These are phyloP conservation scores for Sanghuangporus sanghuang DNA, from an alignment of 1,284 basidiomycete species.

Conservation along the genomic window DNA sequence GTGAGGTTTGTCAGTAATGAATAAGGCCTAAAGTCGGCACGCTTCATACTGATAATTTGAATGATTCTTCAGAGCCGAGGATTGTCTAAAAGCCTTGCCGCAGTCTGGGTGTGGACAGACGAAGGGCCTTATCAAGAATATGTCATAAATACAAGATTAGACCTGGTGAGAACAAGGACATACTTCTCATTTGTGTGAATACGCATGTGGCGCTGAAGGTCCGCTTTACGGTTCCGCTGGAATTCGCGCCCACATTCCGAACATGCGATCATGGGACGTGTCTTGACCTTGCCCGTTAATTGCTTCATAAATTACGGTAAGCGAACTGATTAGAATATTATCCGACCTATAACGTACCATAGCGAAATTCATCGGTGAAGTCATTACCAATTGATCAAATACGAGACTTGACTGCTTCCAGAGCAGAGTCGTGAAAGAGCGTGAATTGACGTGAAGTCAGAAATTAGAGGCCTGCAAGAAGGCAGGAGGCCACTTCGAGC, in stretches of 20 bases:
- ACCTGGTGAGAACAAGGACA: background rate
- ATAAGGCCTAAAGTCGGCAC: background rate
- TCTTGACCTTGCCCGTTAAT: slow-evolving; percentile 10
- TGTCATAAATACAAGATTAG: background rate
- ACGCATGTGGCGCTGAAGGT: slow-evolving; percentile 17
- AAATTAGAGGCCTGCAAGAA: background rate
- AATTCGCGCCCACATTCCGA: slow-evolving; percentile 13
- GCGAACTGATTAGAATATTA: too few relatives aligned
- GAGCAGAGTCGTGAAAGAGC: slow-evolving; percentile 6
- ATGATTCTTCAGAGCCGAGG: slow-evolving; percentile 17
- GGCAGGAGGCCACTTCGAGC: background rate
- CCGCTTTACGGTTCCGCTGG: slow-evolving; percentile 14
- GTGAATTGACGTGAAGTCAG: slow-evolving; percentile 7
- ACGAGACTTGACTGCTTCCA: slow-evolving; percentile 4
- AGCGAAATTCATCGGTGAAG: background rate
- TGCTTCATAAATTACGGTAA: background rate
- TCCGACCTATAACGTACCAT: background rate
- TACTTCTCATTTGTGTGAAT: slow-evolving; percentile 19
- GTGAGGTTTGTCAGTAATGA: background rate
- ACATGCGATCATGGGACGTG: slow-evolving; percentile 12
- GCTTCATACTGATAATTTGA: slow-evolving; percentile 15
- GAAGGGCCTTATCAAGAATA: slow-evolving; percentile 12
- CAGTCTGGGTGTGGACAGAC: slow-evolving; percentile 9
- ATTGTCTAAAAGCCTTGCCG: slow-evolving; percentile 16
- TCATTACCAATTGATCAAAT: background rate